Base-by-base conservation (phyloP, 176 grass and related monocot species). In the Cenchrus americanus region DNA sequence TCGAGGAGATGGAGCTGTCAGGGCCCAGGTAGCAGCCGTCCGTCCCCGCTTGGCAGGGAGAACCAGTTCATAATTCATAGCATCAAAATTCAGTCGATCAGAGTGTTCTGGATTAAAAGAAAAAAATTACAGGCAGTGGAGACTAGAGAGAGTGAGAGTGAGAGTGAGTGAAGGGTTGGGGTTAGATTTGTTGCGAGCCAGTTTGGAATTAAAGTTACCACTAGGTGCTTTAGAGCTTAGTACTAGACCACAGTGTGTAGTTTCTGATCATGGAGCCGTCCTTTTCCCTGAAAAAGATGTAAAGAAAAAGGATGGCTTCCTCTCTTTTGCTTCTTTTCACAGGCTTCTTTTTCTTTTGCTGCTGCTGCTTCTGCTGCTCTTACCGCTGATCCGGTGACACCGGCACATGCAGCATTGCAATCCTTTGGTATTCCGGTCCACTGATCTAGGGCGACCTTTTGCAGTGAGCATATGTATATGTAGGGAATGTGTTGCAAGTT, bases 1-100 rank as follows among this genome's bases (percentile, higher is more conserved):
- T 89, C 47, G 89, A 94, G 75, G 92, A 94, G 82, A 94, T 94
- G 89, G 89, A 94, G 81, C 85, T 94, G 47, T 94, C 92, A 1
- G 92, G 92, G 0, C 92, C 92, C 1, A 85, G 92, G 86, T 94
- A 94, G 91, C 47, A 9, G 68, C 21, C n/a, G 44, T 6, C 18
- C 3, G 11, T 32, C 4, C 17, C 65, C 8, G 15, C 34, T 37
- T 37, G 17, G 1, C 1, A 0, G 32, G 34, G 40, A 60, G 32
- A 67, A 30, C 40, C 24, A 80, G 6, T 41, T 24, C 53, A 10
- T 69, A 15, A 59, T 59, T 59, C 57, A 50, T 50, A 72, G 69
- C 23, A 30, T 72, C 47, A 37, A 51, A 79, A 14, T n/a, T 40
- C 70, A 41, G 61, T 22, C 7, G 52, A 63, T 48, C 71, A 48